Base-by-base conservation (phyloP, 140 eudicot genomes). In the Ambrosia hybrid region DNA sequence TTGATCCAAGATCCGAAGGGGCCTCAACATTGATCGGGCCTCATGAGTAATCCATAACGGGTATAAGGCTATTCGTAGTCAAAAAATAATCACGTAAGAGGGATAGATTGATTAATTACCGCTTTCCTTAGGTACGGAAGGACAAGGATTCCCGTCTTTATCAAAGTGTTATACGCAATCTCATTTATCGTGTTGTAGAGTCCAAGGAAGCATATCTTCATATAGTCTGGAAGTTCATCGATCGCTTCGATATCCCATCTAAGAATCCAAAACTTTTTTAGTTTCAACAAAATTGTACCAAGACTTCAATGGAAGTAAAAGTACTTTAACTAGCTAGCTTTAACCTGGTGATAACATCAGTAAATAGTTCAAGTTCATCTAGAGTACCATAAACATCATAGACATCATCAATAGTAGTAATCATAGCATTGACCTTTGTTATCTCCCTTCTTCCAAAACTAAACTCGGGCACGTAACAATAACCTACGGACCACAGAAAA, bases 211-310 rank as follows among this genome's bases (percentile, higher is more conserved):
- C 85, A 79, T 12, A 79, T 70, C 61, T 76, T 79, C 87, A 82
- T 82, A 78, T 82, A 85, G 12, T 86, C 80, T 0, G 88, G 91
- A 21, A 86, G 82, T 62, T 71, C 68, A 1, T 80, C 80, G 0
- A 86, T 43, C 2, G 66, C 80, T 13, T 83, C 73, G 56, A 80
- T 49, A 34, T 86, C 91, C 91, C 91, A 86, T 62, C 91, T 86
- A 53, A 2, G 13, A 8, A 33, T 8, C 14, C 2, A 17, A 53
- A 71, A 26, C 58, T 0, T 3, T 66, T 68, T 38, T 1, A 17
- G 6, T 11, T 10, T 11, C 12, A 41, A 14, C 9, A 30, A 57
- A 79, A 15, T 38, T 2, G 45, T 26, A 30, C 0, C 16, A 2
- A 57, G n/a, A 3, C 21, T 43, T 1, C 34, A 4, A 57, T n/a